A percentile compares a stretch with the other conserved stretches of the same genome.
These are phyloP conservation scores for Fusarium setosum DNA, from an alignment of 2,329 filamentous ascomycete species.

Conservation along the genomic window DNA sequence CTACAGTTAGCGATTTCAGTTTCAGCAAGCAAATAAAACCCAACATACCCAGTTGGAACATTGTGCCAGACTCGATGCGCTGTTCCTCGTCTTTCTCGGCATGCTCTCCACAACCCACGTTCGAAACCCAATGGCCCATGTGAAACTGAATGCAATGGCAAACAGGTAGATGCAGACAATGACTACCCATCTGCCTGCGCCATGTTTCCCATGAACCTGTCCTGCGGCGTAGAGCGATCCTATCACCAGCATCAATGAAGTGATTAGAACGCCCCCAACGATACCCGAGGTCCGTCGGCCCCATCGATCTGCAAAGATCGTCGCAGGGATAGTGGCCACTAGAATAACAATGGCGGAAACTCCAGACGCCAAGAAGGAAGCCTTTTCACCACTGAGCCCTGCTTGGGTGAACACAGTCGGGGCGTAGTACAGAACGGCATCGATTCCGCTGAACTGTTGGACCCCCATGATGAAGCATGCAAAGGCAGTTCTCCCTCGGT, in stretches of 20 bases:
- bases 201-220: conserved; percentile 49
- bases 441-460: conserved; percentile 70
- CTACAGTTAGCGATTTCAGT: not conserved
- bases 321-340: conserved; percentile 63
- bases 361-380: conserved; percentile 68
- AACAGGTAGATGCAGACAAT: conserved; percentile 63
- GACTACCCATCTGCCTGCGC: conserved; percentile 60
- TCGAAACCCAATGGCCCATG: conserved; percentile 65
- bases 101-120: conserved; percentile 68
- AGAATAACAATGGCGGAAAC: conserved; percentile 69
- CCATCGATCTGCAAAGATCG: conserved; percentile 66
- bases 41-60: conserved; percentile 61
- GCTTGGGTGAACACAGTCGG: conserved; percentile 70
- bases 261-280: conserved; percentile 62
- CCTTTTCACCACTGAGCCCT: conserved; percentile 63
- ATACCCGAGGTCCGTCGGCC: conserved; percentile 65
- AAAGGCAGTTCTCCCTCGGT: conserved; percentile 59
- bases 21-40: accelerated
- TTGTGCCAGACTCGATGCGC: conserved; percentile 64
- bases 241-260: conserved; percentile 63
- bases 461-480: conserved; percentile 69
- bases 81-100: conserved; percentile 64
- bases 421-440: conserved; percentile 71
- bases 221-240: conserved; percentile 61
- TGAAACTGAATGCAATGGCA: conserved; percentile 55